phyloP scores from a whole-genome alignment of 495 filamentous ascomycete species.

The Viridothelium virens region DNA sequence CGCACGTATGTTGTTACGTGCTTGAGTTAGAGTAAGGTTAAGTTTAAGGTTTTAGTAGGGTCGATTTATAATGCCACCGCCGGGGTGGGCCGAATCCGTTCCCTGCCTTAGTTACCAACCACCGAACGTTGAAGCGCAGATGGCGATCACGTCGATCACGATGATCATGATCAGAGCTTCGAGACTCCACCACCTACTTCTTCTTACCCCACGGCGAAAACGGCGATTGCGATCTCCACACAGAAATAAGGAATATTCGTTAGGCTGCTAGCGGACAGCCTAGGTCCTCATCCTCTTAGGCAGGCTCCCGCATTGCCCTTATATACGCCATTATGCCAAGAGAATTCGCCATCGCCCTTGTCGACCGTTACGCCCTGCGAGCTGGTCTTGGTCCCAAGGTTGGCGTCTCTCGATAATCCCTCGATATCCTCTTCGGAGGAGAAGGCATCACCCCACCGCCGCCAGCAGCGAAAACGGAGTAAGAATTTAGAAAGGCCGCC shows the following conservation, averaged over 20 bases:
- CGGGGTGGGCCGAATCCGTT: background rate
- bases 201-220: background rate
- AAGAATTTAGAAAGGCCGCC: background rate
- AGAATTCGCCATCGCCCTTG: constrained; percentile 2
- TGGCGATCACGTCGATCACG: constrained; percentile 4
- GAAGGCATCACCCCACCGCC: too few species aligned
- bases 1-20: background rate
- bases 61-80: background rate
- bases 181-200: background rate
- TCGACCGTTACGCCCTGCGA: background rate
- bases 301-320: background rate
- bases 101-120: background rate
- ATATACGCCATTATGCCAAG: background rate
- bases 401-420: background rate
- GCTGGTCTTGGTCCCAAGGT: background rate
- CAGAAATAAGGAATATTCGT: background rate
- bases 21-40: background rate
- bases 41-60: background rate
- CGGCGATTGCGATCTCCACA: background rate
- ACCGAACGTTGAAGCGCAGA: background rate
- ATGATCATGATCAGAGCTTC: background rate
- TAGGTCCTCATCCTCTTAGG: background rate
- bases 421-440: background rate
- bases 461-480: background rate
- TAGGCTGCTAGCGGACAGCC: background rate